Conservation (phyloP, 1,284 basidiomycete species). For the Fistulinella cinereoalba region DNA sequence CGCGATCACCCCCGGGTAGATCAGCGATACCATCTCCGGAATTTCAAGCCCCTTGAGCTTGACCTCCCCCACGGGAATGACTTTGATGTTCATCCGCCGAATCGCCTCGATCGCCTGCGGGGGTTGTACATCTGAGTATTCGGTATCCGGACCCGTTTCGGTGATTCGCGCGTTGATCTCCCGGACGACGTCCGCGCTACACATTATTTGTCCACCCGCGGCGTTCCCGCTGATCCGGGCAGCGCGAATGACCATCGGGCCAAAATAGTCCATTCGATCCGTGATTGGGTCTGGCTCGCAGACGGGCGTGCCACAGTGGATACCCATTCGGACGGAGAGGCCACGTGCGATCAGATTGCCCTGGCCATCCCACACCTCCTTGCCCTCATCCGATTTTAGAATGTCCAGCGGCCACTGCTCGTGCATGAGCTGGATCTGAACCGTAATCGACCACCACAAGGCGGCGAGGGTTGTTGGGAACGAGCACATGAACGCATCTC, state of each 20-base stretch:
- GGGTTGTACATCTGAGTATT: slow-evolving; percentile 56
- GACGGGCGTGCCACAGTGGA: slow-evolving; percentile 89
- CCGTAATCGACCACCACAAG: slow-evolving; percentile 88
- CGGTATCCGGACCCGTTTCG: slow-evolving; percentile 54
- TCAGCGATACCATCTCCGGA: slow-evolving; percentile 80
- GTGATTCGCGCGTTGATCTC: slow-evolving; percentile 72
- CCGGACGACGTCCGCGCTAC: slow-evolving; percentile 84
- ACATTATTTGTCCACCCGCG: slow-evolving; percentile 93
- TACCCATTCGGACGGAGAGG: slow-evolving; percentile 95
- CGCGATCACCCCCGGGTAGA: slow-evolving; percentile 79
- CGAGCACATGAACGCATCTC: slow-evolving; percentile 98
- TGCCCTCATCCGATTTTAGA: slow-evolving; percentile 89
- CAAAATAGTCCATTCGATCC: slow-evolving; percentile 96
- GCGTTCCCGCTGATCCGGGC: slow-evolving; percentile 85
- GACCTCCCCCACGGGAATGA: slow-evolving; percentile 82
- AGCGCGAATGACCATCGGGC: slow-evolving; percentile 90
- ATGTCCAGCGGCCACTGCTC: slow-evolving; percentile 95
- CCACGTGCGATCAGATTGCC: slow-evolving; percentile 83
- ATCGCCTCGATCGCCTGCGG: slow-evolving; percentile 66
- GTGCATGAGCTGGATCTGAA: slow-evolving; percentile 84
- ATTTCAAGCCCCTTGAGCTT: slow-evolving; percentile 94
- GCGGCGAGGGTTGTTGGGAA: slow-evolving; percentile 90
- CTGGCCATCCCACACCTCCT: slow-evolving; percentile 69
- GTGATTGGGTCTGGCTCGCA: slow-evolving; percentile 96
- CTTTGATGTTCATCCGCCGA: slow-evolving; percentile 69